Conservation (phyloP, 2,329 filamentous ascomycete genomes). For the Rhytidhysteron rufulum region DNA sequence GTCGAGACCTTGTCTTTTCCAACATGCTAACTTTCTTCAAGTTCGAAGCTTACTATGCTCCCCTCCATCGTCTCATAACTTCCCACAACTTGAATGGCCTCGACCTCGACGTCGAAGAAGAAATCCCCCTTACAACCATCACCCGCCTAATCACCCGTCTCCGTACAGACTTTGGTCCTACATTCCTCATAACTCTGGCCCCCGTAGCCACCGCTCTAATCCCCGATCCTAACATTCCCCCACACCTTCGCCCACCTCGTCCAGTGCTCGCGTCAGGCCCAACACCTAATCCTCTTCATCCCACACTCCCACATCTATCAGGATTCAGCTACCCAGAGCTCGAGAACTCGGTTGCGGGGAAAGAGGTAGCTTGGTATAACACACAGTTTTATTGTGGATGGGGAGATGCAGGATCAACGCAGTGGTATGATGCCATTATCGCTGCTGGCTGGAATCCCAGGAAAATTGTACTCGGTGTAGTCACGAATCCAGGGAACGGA, state of each 20-base stretch:
- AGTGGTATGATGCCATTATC: constrained; percentile 52
- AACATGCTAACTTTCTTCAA: constrained; percentile 21
- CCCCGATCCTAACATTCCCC: constrained; percentile 32
- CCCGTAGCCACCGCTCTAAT: constrained; percentile 76
- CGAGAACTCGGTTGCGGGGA: constrained; percentile 46
- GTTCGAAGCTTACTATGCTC: constrained; percentile 72
- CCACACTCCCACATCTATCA: constrained; percentile 58
- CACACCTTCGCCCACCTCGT: constrained; percentile 24
- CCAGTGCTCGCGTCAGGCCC: constrained; percentile 25
- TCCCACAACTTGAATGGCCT: constrained; percentile 44
- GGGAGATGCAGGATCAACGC: constrained; percentile 59
- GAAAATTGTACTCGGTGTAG: constrained; percentile 73
- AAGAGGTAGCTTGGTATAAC: constrained; percentile 78
- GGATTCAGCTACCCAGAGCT: constrained; percentile 78
- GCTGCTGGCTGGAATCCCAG: constrained; percentile 66
- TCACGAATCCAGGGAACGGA: constrained; percentile 76
- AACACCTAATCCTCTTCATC: constrained; percentile 30
- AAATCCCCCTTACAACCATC: constrained; percentile 63
- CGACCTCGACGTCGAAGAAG: constrained; percentile 59
- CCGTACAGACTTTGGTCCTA: constrained; percentile 60
- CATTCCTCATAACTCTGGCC: constrained; percentile 75
- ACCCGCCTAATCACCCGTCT: constrained; percentile 48
- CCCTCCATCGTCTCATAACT: constrained; percentile 63
- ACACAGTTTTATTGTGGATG: constrained; percentile 92
- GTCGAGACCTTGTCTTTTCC: constrained; percentile 1